Base-by-base conservation (phyloP, 2,329 filamentous ascomycete species). In the Chaetomium globosum region DNA sequence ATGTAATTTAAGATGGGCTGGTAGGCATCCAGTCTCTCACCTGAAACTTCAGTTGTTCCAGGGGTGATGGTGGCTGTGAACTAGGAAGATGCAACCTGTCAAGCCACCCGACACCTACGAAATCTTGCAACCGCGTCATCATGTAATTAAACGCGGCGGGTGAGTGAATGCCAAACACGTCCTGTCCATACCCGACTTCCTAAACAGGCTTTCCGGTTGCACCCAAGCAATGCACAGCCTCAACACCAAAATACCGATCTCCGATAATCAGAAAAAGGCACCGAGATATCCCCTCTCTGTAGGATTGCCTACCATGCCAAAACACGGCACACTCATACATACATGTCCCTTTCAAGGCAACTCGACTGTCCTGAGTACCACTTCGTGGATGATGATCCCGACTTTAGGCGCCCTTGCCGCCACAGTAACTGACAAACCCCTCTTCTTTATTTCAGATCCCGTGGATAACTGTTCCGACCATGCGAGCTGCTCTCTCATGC, bases 401-500 rank as follows among this genome's bases (percentile, higher is more conserved):
- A 55, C 52, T 33, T 55, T 19, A 55, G 4, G 53, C 9, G 33
- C n/a, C 7, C 53, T 43, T n/a, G 31, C 53, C 9, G 26, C 53
- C 36, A 6, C 3, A 4, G 31, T 26, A 46, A 23, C 23, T 5
- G 7, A 53, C 26, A 46, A 4, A 5, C 16, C 21, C n/a, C 46
- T 6, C 43, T 19, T 8, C 43, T 5, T 46, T 7, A n/a, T 10
- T 4, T 7, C 4, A 1, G 9, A 6, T 31, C 23, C 4, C 23
- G 57, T 49, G 43, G 43, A 59, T 31, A 59, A 36, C 12, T 59
- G 21, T 10, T 26, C 21, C 36, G 28, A 59, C n/a, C 12, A 23
- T 28, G 9, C 33, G 39, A 23, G 56, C 7, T 28, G 43, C 1
- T 31, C 33, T 5, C 56, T 59, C 39, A 49, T 59, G 43, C 56